A percentile compares a stretch with the other conserved stretches of the same genome.
Conservation (phyloP, 257 asterid species). For the Orobanche coerulescens region DNA sequence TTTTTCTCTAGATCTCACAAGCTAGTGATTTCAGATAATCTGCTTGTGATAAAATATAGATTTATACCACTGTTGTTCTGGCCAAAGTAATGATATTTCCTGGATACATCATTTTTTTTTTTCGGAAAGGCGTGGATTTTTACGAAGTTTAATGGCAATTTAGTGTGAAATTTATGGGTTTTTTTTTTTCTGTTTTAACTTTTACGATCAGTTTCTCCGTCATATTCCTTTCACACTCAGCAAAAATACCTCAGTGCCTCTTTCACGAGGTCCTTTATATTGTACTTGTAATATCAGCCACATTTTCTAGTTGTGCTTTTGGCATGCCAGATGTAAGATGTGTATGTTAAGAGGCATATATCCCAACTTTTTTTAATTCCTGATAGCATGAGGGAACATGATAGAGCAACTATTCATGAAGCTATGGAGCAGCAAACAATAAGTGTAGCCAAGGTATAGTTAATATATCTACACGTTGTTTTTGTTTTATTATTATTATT, state of each 20-base stretch:
- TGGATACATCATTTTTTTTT: not conserved
- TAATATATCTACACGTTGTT: not conserved
- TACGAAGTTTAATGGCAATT: not conserved
- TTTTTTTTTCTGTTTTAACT: not conserved
- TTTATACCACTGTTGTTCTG: not conserved
- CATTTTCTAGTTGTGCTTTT: not conserved
- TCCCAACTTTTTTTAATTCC: conserved; percentile 3
- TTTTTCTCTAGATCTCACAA: conserved; percentile 4
- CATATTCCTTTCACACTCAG: not conserved
- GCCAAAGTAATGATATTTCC: too few relatives aligned
- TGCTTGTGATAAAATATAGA: conserved; percentile 4
- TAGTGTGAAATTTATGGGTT: too few relatives aligned
- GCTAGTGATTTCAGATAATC: conserved; percentile 15
- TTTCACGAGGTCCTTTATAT: not conserved
- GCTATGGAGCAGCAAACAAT: conserved; percentile 99
- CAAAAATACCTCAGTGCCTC: not conserved
- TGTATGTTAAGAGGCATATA: not conserved
- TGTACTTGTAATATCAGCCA: not conserved
- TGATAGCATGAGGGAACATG: conserved; percentile 94
- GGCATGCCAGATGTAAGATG: not conserved
- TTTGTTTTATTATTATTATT: too few relatives aligned
- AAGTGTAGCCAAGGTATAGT: conserved; percentile 93
- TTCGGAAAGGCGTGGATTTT: not conserved
- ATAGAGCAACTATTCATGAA: conserved; percentile 95
- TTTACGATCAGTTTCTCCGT: not conserved